Evolutionary conservation across 2,329 filamentous ascomycete genomes (phyloP), one percentile per base, ranked within the genome.

Genomic region (Colletotrichum spaethianum): DNA sequence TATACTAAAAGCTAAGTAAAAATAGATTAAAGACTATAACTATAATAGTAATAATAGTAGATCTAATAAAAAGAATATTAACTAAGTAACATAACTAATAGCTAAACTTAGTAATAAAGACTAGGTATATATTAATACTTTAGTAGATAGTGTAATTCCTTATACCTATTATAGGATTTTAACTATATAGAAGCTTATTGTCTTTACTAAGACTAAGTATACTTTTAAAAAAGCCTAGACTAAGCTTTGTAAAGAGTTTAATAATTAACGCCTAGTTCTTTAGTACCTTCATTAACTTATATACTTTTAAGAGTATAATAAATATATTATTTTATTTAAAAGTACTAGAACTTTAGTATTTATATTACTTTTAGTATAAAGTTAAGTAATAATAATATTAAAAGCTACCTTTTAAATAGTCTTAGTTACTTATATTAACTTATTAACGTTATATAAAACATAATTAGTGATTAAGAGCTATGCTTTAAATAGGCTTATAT

Each of bases 201-300:
- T 60, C 18, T 42, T 33, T 70, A 63, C 8, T 38, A 20, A 61
- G 53, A 36, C 4, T 11, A 38, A 40, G 26, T 2, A 44, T 9
- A 16, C 18, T 52, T 26, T 64, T 46, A 46, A 57, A 38, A 63
- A 26, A 36, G 23, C 23, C 12, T 52, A 28, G 9, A 28, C 1
- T n/a, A 63, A 28, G 38, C 26, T 52, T n/a, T 63, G 38, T 36
- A 64, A 36, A 44, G 6, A 52, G 48, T 52, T 55, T 31, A 52
- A 52, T 3, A 33, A 38, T 3, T 33, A 40, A 44, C 20, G n/a
- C 33, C 18, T 20, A 14, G 11, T 60, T 55, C 18, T 52, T 3
- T 11, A 60, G 33, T 62, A 55, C 9, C 4, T 52, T 0, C 28
- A 52, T 28, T 14, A 14, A 52, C 14, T 28, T 52, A 52, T 6